A percentile compares a stretch with the other conserved stretches of the same genome.
Conservation (phyloP, 257 asterid species). For the Thymus mandschuricus region DNA sequence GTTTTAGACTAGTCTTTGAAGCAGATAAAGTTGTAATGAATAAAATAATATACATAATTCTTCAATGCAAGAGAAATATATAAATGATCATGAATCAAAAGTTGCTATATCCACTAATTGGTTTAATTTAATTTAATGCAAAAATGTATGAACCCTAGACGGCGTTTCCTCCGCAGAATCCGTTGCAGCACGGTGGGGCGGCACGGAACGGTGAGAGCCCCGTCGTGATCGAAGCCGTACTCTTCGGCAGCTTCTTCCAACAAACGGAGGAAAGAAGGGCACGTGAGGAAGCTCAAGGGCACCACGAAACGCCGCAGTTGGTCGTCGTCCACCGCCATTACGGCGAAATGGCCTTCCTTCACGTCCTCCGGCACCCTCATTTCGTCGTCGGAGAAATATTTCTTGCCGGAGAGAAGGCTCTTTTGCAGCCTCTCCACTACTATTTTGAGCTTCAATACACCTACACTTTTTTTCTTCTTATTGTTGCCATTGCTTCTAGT, state of each 20-base stretch:
- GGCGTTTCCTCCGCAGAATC: conserved; percentile 32
- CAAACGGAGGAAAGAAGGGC: conserved; percentile 63
- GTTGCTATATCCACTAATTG: no score
- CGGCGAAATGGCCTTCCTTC: conserved; percentile 57
- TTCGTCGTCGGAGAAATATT: conserved; percentile 25
- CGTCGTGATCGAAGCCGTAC: conserved; percentile 74
- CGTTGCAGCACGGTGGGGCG: conserved; percentile 44
- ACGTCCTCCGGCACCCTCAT: conserved; percentile 57
- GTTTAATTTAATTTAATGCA: conserved; percentile 6
- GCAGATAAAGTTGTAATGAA: not conserved
- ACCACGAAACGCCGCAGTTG: conserved; percentile 65
- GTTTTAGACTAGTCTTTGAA: no score
- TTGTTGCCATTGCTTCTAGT: conserved; percentile 21
- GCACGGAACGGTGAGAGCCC: conserved; percentile 75
- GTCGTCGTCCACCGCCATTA: conserved; percentile 42
- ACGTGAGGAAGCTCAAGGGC: conserved; percentile 64
- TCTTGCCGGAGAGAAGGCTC: conserved; percentile 48
- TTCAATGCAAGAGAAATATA: not conserved
- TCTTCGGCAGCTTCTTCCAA: conserved; percentile 76
- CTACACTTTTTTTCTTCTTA: conserved; percentile 36
- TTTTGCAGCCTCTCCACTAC: conserved; percentile 59
- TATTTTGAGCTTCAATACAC: conserved; percentile 49
- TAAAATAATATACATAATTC: no score
- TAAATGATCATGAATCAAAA: no score
- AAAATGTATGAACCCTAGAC: conserved; percentile 19